Percentiles rank a stretch among this genome's conserved stretches.
Evolutionary conservation across 139 green algal species (phyloP).

Genomic region (Trebouxia sp.): DNA sequence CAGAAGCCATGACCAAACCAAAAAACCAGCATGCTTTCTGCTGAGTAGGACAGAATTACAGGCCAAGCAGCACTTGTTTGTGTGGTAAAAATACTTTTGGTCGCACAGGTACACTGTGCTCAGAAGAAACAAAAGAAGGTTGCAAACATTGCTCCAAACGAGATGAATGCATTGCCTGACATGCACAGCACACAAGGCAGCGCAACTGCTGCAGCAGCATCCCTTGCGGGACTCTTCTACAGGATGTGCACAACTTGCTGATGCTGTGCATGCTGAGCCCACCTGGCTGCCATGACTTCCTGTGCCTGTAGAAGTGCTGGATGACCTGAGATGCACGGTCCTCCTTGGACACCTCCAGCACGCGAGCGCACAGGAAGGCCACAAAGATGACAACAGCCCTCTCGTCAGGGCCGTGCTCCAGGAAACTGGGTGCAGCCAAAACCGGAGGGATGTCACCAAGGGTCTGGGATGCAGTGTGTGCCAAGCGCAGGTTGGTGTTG

Average conservation of each 20-base stretch:
- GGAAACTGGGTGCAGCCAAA: slow-evolving; percentile 52
- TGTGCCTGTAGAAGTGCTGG: slow-evolving; percentile 50
- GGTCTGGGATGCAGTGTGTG: slow-evolving; percentile 43
- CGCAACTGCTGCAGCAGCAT: background rate
- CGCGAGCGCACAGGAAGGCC: slow-evolving; percentile 68
- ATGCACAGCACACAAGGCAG: background rate
- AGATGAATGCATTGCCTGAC: background rate
- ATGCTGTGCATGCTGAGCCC: background rate
- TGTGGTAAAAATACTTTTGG: background rate
- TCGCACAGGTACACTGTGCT: background rate
- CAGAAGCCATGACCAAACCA: no score
- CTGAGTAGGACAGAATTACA: background rate
- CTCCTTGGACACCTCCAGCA: slow-evolving; percentile 77
- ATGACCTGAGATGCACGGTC: slow-evolving; percentile 73
- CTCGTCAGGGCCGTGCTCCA: slow-evolving; percentile 69
- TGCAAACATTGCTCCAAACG: background rate
- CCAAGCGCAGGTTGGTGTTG: slow-evolving; percentile 64
- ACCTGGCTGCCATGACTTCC: background rate
- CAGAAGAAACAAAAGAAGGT: background rate
- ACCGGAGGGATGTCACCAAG: slow-evolving; percentile 75
- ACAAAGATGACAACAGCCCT: slow-evolving; percentile 66
- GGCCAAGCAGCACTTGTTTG: background rate
- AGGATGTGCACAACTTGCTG: background rate
- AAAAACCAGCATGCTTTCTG: no score
- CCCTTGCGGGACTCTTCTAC: background rate